Percentiles rank a stretch among this genome's conserved stretches.
phyloP scores from a whole-genome alignment of 148 eudicot genomes.

The Simmondsia chinensis region DNA sequence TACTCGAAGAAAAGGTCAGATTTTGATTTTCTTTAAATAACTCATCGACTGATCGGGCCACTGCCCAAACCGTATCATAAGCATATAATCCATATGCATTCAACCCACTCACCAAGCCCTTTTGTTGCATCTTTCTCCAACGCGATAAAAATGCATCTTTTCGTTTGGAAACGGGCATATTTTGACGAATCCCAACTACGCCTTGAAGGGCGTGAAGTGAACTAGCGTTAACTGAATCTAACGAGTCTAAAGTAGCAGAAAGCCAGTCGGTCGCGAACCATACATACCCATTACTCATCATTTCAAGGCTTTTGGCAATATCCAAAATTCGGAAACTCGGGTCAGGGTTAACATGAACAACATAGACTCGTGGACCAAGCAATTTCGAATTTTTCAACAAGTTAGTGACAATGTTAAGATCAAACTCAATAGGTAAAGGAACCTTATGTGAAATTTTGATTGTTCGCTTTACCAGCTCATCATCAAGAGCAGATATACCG shows the following conservation, averaged over 20 bases:
- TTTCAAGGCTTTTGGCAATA: slow-evolving; percentile 66
- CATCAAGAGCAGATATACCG: slow-evolving; percentile 66
- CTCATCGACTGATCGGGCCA: slow-evolving; percentile 81
- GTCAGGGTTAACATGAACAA: slow-evolving; percentile 62
- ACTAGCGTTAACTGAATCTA: slow-evolving; percentile 36
- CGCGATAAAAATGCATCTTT: slow-evolving; percentile 41
- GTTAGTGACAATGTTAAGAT: too few species aligned
- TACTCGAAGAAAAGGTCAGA: slow-evolving; percentile 61
- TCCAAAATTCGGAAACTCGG: slow-evolving; percentile 48
- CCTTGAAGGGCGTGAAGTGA: slow-evolving; percentile 61
- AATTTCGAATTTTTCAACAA: too few species aligned
- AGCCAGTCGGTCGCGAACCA: slow-evolving; percentile 98
- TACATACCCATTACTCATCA: slow-evolving; percentile 78
- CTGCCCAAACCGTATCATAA: slow-evolving; percentile 77
- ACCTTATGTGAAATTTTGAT: slow-evolving; percentile 64
- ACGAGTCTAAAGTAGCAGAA: slow-evolving; percentile 57
- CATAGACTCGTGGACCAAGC: slow-evolving; percentile 63
- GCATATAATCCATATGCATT: slow-evolving; percentile 75
- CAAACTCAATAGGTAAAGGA: slow-evolving; percentile 44
- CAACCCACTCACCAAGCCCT: slow-evolving; percentile 49
- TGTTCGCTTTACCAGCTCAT: slow-evolving; percentile 60
- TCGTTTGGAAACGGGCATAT: slow-evolving; percentile 47
- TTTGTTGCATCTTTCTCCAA: slow-evolving; percentile 61
- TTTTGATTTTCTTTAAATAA: slow-evolving; percentile 60
- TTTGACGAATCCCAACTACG: slow-evolving; percentile 62